Evolutionary conservation across 2,329 filamentous ascomycete species (phyloP).

Genomic region (Cercospora sp.): DNA sequence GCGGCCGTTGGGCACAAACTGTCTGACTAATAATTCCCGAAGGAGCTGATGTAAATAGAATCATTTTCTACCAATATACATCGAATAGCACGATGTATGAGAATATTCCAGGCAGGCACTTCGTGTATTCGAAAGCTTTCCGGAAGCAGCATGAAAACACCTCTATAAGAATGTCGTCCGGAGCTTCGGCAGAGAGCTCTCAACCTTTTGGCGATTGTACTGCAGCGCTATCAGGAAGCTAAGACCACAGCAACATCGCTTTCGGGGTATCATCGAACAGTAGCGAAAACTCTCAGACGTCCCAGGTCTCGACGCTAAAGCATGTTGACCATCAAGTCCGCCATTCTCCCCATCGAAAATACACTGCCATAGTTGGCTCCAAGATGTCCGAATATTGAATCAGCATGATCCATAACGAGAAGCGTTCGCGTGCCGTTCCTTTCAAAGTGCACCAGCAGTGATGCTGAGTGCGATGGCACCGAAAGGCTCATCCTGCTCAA

Average conservation of each 20-base stretch:
- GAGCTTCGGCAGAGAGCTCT: neutral
- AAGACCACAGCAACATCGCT: neutral
- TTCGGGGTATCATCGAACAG: neutral
- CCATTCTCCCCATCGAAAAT: neutral
- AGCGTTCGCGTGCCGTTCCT: neutral
- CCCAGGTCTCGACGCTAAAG: neutral
- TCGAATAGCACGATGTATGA: neutral
- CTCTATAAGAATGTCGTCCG: neutral
- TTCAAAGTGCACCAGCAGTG: neutral
- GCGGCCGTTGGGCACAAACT: neutral
- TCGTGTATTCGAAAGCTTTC: neutral
- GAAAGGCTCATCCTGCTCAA: slow-evolving; percentile 56
- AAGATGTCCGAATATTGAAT: slow-evolving; percentile 4
- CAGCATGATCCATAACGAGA: neutral
- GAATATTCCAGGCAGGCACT: neutral
- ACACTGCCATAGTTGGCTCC: neutral
- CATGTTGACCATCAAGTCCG: neutral
- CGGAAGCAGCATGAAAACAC: neutral
- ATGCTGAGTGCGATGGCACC: slow-evolving; percentile 34
- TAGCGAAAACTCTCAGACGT: neutral
- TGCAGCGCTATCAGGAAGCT: neutral
- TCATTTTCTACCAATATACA: neutral
- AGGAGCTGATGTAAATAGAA: neutral
- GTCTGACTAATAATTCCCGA: neutral
- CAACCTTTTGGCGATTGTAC: neutral